Conservation (phyloP, 2,329 filamentous ascomycete species). For the Talaromyces sp. region DNA sequence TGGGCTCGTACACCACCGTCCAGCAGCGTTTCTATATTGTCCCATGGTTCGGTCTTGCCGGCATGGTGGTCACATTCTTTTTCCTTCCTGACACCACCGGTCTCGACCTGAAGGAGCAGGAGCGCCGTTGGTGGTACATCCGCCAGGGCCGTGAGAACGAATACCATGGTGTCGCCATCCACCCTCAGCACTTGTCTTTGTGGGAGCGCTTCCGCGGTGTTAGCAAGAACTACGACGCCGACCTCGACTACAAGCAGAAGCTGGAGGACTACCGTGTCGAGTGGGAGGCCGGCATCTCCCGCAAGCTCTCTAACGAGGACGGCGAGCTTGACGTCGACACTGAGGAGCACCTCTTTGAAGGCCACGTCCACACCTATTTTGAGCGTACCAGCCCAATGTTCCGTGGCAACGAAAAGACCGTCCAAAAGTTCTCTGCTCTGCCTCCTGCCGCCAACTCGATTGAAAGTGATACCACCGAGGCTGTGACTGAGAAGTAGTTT, state of each 20-base stretch:
- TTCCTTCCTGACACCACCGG: constrained; percentile 97
- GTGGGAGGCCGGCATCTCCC: constrained; percentile 48
- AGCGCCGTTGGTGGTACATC: constrained; percentile 87
- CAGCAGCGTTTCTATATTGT: constrained; percentile 86
- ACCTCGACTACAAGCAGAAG: constrained; percentile 76
- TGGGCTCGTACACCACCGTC: constrained; percentile 91
- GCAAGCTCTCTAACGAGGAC: constrained; percentile 49
- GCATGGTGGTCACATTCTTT: constrained; percentile 74
- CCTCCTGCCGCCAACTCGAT: constrained; percentile 26
- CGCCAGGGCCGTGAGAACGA: constrained; percentile 70
- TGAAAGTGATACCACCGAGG: constrained; percentile 8
- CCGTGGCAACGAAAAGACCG: constrained; percentile 31
- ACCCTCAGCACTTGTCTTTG: constrained; percentile 79
- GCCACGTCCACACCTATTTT: constrained; percentile 51
- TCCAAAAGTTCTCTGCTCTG: constrained; percentile 26
- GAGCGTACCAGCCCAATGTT: constrained; percentile 47
- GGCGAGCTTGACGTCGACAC: constrained; percentile 34
- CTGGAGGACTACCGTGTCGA: constrained; percentile 73
- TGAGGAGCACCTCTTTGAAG: constrained; percentile 45
- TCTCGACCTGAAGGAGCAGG: constrained; percentile 94
- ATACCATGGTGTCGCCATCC: constrained; percentile 90
- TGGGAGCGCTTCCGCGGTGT: constrained; percentile 81
- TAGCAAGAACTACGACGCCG: constrained; percentile 77
- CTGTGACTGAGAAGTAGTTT: neutral
- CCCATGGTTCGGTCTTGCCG: constrained; percentile 88